Conservation (phyloP, 2,329 filamentous ascomycete species). For the Samsoniella hepiali region DNA sequence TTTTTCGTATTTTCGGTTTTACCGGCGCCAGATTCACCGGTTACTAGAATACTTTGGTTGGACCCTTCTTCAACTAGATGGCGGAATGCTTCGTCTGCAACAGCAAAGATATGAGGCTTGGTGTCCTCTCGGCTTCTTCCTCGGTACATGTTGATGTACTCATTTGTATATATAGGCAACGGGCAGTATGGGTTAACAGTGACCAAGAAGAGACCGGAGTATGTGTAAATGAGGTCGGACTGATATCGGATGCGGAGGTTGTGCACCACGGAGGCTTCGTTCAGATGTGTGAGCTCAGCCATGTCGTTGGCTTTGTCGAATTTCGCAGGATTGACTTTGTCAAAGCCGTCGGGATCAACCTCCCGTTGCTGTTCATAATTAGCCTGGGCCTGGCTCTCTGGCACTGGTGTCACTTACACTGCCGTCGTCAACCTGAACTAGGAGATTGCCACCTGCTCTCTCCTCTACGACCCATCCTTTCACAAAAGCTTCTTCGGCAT, state of each 20-base stretch:
- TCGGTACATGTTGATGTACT: constrained; percentile 98
- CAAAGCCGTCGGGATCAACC: constrained; percentile 79
- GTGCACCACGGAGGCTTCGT: constrained; percentile 96
- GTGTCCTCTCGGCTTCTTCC: constrained; percentile 88
- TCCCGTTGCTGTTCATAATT: constrained; percentile 68
- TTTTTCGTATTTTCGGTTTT: constrained; percentile 99
- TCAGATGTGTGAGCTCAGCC: constrained; percentile 96
- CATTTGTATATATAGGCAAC: constrained; percentile 90
- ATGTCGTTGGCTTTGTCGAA: constrained; percentile 99
- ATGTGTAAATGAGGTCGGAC: constrained; percentile 95
- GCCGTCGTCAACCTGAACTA: constrained; percentile 93
- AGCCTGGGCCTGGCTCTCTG: background rate
- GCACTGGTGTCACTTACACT: constrained; percentile 55
- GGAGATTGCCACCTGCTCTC: constrained; percentile 61
- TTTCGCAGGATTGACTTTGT: constrained; percentile 98
- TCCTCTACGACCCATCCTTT: constrained; percentile 91
- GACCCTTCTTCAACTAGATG: constrained; percentile 92
- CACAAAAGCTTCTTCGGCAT: constrained; percentile 82
- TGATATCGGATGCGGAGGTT: constrained; percentile 95
- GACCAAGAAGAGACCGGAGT: constrained; percentile 93
- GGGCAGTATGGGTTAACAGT: constrained; percentile 96
- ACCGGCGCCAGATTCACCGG: constrained; percentile 94
- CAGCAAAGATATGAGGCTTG: constrained; percentile 94
- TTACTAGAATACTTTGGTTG: constrained; percentile 97
- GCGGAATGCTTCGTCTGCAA: constrained; percentile 94